These are phyloP conservation scores for Aureobasidium sp. DNA, from an alignment of 2,329 filamentous ascomycete species.

Conservation along the genomic window DNA sequence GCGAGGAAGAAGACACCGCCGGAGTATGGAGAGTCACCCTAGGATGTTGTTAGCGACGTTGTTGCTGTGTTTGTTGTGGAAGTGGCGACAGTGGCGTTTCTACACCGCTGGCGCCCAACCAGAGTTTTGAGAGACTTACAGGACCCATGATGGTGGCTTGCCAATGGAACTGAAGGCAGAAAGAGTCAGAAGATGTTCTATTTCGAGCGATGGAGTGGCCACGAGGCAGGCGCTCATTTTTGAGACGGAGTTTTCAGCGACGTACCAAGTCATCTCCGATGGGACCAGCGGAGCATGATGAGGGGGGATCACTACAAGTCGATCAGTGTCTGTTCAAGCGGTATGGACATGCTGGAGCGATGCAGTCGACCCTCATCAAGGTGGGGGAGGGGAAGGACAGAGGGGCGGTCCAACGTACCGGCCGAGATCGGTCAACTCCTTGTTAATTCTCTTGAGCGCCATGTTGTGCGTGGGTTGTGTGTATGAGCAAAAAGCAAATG, in stretches of 20 bases:
- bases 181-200: constrained; percentile 29
- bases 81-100: constrained; percentile 4
- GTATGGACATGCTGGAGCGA: not conserved
- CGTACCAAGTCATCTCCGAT: constrained; percentile 96
- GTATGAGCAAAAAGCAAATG: constrained; percentile 14
- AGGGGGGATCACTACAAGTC: constrained; percentile 77
- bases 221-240: constrained; percentile 14
- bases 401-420: constrained; percentile 49
- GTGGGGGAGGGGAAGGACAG: constrained; percentile 12
- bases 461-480: constrained; percentile 41
- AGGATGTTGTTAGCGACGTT: constrained; percentile 10
- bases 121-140: constrained; percentile 53
- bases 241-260: constrained; percentile 24
- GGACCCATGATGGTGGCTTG: constrained; percentile 99
- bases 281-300: constrained; percentile 95
- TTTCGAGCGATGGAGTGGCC: constrained; percentile 14
- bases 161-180: constrained; percentile 80
- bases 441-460: constrained; percentile 92
- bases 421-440: constrained; percentile 84
- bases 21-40: constrained; percentile 95
- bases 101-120: not conserved
- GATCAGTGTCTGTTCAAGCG: constrained; percentile 29
- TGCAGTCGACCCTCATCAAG: constrained; percentile 6
- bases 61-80: constrained; percentile 7
- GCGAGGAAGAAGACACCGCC: constrained; percentile 98